phyloP scores from a whole-genome alignment of 108 stramenopile species.

The Cyclostephanos tholiformis region DNA sequence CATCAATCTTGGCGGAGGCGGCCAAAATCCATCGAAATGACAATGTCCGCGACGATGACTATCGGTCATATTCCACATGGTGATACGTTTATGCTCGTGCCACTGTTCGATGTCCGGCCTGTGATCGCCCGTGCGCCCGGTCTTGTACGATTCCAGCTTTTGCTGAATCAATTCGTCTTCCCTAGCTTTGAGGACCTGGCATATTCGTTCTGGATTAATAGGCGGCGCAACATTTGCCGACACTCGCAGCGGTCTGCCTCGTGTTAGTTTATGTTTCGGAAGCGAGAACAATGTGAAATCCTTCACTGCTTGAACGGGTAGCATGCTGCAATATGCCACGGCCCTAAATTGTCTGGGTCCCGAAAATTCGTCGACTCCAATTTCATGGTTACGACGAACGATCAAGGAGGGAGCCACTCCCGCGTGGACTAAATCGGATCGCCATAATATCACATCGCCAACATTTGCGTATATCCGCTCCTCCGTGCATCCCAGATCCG shows the following conservation, averaged over 20 bases:
- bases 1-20: constrained; percentile 19
- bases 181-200: not conserved
- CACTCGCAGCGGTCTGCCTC: not conserved
- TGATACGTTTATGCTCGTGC: constrained; percentile 28
- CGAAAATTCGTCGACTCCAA: not conserved
- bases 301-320: constrained; percentile 40
- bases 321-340: constrained; percentile 51
- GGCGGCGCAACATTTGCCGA: not conserved
- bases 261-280: constrained; percentile 24
- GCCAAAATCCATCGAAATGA: not conserved
- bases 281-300: constrained; percentile 33
- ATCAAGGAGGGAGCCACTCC: constrained; percentile 30
- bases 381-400: not conserved
- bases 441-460: constrained; percentile 77
- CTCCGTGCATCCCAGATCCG: constrained; percentile 25
- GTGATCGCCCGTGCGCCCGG: constrained; percentile 60
- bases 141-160: constrained; percentile 64
- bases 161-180: constrained; percentile 18
- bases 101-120: constrained; percentile 53
- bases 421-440: constrained; percentile 58
- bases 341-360: constrained; percentile 42
- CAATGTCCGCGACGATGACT: not conserved
- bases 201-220: not conserved
- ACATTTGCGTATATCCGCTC: constrained; percentile 40
- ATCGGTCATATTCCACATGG: constrained; percentile 35